Percentiles rank a stretch among this genome's conserved stretches.
phyloP scores from a whole-genome alignment of 2,329 filamentous ascomycete genomes.

The Escovopsis sp. region DNA sequence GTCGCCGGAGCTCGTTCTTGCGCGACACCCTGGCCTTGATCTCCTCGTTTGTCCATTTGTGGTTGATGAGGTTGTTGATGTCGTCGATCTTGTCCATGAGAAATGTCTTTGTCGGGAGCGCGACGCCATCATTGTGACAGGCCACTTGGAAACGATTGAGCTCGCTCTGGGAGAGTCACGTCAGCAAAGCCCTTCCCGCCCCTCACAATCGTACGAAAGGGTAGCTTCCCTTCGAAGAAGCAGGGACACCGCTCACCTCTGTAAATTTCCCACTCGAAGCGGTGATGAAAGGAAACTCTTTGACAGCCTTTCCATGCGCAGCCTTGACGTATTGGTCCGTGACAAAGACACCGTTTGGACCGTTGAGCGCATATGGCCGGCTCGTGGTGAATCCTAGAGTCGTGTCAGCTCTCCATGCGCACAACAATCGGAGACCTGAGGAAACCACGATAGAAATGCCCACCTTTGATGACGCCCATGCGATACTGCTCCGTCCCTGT shows the following conservation, averaged over 20 bases:
- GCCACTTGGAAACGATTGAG: slow-evolving; percentile 67
- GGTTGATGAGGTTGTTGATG: slow-evolving; percentile 65
- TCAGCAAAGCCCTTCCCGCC: too few species aligned
- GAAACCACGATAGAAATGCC: slow-evolving; percentile 6
- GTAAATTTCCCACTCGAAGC: slow-evolving; percentile 76
- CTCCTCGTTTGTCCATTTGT: slow-evolving; percentile 69
- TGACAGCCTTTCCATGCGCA: slow-evolving; percentile 68
- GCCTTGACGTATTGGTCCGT: slow-evolving; percentile 76
- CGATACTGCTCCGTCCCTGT: slow-evolving; percentile 68
- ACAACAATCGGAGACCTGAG: not conserved
- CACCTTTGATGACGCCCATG: slow-evolving; percentile 77
- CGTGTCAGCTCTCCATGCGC: not conserved
- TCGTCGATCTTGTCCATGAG: slow-evolving; percentile 60
- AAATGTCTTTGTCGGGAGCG: slow-evolving; percentile 56
- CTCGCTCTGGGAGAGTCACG: slow-evolving; percentile 39
- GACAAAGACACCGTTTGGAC: slow-evolving; percentile 60
- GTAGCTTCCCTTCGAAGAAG: not conserved
- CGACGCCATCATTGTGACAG: slow-evolving; percentile 54
- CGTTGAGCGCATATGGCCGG: slow-evolving; percentile 70
- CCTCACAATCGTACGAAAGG: not conserved
- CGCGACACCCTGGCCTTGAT: slow-evolving; percentile 64
- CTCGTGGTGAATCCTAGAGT: slow-evolving; percentile 56
- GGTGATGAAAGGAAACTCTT: slow-evolving; percentile 77
- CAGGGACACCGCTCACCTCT: slow-evolving; percentile 41
- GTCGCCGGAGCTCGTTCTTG: slow-evolving; percentile 50